Percentiles rank a stretch among this genome's conserved stretches.
These are phyloP conservation scores for Penicillium sumatraense DNA, from an alignment of 2,329 filamentous ascomycete species.

Conservation along the genomic window DNA sequence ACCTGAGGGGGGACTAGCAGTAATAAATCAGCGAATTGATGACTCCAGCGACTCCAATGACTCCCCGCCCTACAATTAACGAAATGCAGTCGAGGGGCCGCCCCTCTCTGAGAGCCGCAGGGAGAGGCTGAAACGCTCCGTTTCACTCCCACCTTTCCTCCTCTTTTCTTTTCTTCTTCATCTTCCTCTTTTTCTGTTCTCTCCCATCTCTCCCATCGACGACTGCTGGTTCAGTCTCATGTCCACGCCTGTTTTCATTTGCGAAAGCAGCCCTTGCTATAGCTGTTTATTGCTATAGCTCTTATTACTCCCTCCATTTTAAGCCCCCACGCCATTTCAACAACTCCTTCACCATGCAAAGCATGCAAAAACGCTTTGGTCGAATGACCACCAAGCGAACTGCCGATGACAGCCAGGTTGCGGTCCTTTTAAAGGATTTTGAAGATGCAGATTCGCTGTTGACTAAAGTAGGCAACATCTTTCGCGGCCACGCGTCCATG, in stretches of 20 bases:
- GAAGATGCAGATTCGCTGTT: constrained; percentile 78
- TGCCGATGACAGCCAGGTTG: constrained; percentile 77
- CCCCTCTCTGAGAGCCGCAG: constrained; percentile 25
- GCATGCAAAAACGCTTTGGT: constrained; percentile 74
- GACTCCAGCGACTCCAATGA: no score
- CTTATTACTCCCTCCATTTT: not conserved
- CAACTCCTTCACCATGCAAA: constrained; percentile 37
- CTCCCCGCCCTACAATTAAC: no score
- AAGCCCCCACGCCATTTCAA: not conserved
- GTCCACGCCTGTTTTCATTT: no score
- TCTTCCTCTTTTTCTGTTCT: not conserved
- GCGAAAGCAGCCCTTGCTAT: not conserved
- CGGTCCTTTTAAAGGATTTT: constrained; percentile 76
- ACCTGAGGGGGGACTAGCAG: no score
- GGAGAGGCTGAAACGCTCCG: constrained; percentile 14
- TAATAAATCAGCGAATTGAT: no score
- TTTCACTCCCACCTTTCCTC: not conserved
- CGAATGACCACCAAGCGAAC: constrained; percentile 68
- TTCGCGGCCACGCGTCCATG: no score
- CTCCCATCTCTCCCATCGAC: not conserved
- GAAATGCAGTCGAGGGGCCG: no score
- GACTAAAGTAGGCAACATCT: constrained; percentile 61
- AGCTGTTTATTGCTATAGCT: not conserved
- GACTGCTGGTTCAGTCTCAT: constrained; percentile 1
- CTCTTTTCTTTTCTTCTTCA: not conserved